phyloP scores from a whole-genome alignment of 2,329 filamentous ascomycete genomes.

The Aspergillus alliaceus region DNA sequence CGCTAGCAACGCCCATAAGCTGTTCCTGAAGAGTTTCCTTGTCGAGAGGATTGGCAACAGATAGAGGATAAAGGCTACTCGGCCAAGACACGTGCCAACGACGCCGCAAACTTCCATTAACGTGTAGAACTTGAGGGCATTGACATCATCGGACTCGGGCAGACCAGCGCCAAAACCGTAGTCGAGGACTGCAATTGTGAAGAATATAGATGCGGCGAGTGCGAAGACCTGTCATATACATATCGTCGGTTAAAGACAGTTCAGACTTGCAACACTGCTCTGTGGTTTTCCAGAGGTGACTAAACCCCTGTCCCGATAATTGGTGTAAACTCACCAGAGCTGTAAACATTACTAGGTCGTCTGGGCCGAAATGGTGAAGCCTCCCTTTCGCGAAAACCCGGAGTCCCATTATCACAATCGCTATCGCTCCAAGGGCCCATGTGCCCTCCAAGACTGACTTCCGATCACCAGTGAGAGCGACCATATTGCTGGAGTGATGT shows the following conservation, averaged over 20 bases:
- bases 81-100: slow-evolving; percentile 1
- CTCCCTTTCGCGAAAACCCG: slow-evolving; percentile 8
- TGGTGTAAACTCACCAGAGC: not conserved
- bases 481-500: too few species aligned
- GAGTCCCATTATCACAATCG: slow-evolving; percentile 3
- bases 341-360: slow-evolving; percentile 12
- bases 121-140: slow-evolving; percentile 1
- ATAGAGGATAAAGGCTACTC: slow-evolving; percentile 6
- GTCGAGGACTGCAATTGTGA: not conserved
- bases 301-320: too few species aligned
- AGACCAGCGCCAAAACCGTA: not conserved
- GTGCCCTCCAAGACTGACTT: not conserved
- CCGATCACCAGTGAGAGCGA: not conserved
- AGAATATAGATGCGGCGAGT: not conserved
- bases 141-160: not conserved
- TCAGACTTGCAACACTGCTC: slow-evolving; percentile 2
- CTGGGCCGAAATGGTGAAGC: slow-evolving; percentile 8
- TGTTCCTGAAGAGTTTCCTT: not conserved
- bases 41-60: slow-evolving; percentile 8
- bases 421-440: not conserved
- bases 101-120: not conserved
- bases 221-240: not conserved
- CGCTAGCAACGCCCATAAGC: not conserved
- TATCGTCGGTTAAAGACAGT: too few species aligned
- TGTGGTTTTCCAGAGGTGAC: not conserved